Base-by-base conservation (phyloP, 2,329 filamentous ascomycete species). In the Macrophomina phaseolina region DNA sequence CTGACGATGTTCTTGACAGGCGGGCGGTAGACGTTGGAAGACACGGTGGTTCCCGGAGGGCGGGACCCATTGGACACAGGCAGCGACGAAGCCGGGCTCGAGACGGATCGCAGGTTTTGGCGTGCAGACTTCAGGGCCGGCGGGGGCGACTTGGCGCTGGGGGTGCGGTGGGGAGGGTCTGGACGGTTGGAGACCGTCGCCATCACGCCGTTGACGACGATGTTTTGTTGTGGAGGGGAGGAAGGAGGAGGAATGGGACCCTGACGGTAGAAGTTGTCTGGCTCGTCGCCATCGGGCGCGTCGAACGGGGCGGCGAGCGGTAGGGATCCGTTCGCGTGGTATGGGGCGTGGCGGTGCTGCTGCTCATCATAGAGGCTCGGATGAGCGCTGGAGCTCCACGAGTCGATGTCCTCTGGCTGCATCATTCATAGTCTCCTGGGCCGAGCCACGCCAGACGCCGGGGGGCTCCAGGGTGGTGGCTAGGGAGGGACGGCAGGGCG, bases 1-100 rank as follows among this genome's bases (percentile, higher is more conserved):
- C 78, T 74, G 1, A 77, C 76, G 51, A 79, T 73, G 45, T 73
- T 76, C 69, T 70, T 77, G 48, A 79, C 77, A 32, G 76, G 76
- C n/a, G 74, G 74, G 66, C 68, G 75, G 68, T 53, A 64, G 32
- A 42, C 28, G 30, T 58, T 58, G 18, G 64, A 56, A 16, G 63
- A 65, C 28, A 65, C 63, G 16, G 45, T 32, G 14, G 23, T 34
- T n/a, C n/a, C 14, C 23, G 23, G 23, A 32, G 42, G 58, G 14
- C 23, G 61, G 18, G 55, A 40, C 7, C 65, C 65, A 58, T 67
- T 67, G 36, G 65, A 53, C 14, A 49, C 30, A 18, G 65, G 56
- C 49, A 63, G 48, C 48, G 65, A 62, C 8, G 65, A 62, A 4
- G 65, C 40, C 8, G 65, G 65, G 58, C 58, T 51, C 4, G 65